These are phyloP conservation scores for sunflower (Helianthus annuus) DNA, from an alignment of 129 eudicot genomes.

Conservation along the genomic window DNA sequence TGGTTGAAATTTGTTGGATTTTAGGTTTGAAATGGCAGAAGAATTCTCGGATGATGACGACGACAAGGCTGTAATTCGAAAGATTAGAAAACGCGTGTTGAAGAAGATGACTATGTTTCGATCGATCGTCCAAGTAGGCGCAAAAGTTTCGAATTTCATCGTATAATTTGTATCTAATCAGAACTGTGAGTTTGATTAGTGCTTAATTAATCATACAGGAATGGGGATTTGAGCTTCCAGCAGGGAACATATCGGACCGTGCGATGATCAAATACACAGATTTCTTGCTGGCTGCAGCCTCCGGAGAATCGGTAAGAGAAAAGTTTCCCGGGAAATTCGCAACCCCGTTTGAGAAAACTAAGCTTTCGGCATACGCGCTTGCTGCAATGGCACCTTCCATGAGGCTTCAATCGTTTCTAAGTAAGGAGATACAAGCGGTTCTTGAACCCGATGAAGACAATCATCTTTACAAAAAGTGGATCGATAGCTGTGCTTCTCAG, in stretches of 20 bases:
- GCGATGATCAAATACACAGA: slow-evolving; percentile 55
- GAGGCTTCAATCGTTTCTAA: slow-evolving; percentile 51
- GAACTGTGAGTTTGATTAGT: background rate
- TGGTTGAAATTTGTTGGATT: slow-evolving; percentile 6
- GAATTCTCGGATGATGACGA: slow-evolving; percentile 64
- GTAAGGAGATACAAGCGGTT: slow-evolving; percentile 48
- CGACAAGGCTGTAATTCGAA: slow-evolving; percentile 47
- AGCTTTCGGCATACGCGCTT: slow-evolving; percentile 59
- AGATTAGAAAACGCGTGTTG: slow-evolving; percentile 49
- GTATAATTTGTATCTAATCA: background rate
- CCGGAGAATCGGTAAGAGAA: slow-evolving; percentile 52
- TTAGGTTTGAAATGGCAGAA: slow-evolving; percentile 60
- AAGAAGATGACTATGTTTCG: slow-evolving; percentile 49
- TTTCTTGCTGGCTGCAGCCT: slow-evolving; percentile 58
- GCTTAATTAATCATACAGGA: slow-evolving; percentile 32
- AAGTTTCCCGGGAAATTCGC: slow-evolving; percentile 49
- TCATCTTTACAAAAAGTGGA: slow-evolving; percentile 61
- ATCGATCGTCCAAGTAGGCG: slow-evolving; percentile 38
- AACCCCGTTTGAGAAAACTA: slow-evolving; percentile 63
- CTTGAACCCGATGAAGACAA: slow-evolving; percentile 47
- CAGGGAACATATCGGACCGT: slow-evolving; percentile 37
- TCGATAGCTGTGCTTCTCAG: slow-evolving; percentile 44
- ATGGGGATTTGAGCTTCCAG: slow-evolving; percentile 66
- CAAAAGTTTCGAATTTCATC: background rate
- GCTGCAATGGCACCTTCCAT: slow-evolving; percentile 62